Evolutionary conservation across 1,139 yeast species (phyloP).

Genomic region (Geotrichum cucujoidarum): DNA sequence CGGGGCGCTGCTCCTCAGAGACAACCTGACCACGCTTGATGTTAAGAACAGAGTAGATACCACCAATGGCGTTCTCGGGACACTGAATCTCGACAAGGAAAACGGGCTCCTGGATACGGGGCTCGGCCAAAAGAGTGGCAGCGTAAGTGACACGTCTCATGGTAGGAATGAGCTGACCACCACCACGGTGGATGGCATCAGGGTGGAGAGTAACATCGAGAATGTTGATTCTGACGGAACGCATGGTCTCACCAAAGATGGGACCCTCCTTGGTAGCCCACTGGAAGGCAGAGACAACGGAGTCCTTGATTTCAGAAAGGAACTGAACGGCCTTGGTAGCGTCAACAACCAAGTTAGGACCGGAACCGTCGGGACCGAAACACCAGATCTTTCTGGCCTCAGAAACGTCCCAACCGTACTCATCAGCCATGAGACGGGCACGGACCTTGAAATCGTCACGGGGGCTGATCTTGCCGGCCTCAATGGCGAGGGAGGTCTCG

Average conservation of each 20-base stretch:
- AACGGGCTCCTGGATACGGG: slow-evolving; percentile 98
- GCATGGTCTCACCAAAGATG: slow-evolving; percentile 90
- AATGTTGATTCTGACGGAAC: slow-evolving; percentile 96
- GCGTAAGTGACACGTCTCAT: slow-evolving; percentile 99
- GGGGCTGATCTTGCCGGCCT: slow-evolving; percentile 85
- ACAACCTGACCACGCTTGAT: slow-evolving; percentile 99
- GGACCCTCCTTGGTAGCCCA: slow-evolving; percentile 99
- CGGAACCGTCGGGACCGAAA: slow-evolving; percentile 99
- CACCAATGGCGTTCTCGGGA: slow-evolving; percentile 99
- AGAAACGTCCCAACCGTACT: slow-evolving; percentile 98
- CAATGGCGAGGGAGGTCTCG: slow-evolving; percentile 90
- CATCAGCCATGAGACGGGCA: slow-evolving; percentile 98
- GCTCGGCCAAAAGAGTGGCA: slow-evolving; percentile 95
- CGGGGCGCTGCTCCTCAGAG: slow-evolving; percentile 99
- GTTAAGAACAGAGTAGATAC: slow-evolving; percentile 99
- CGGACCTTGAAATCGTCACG: slow-evolving; percentile 98
- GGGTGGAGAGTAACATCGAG: slow-evolving; percentile 99
- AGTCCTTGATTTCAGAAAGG: slow-evolving; percentile 98
- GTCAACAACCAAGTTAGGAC: slow-evolving; percentile 98
- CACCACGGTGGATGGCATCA: slow-evolving; percentile 99
- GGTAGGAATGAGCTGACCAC: slow-evolving; percentile 99
- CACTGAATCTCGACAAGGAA: slow-evolving; percentile 99
- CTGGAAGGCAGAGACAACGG: slow-evolving; percentile 99
- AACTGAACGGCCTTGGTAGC: slow-evolving; percentile 99
- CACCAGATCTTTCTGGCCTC: slow-evolving; percentile 99